A percentile compares a stretch with the other conserved stretches of the same genome.
These are phyloP conservation scores for Rhizopus delemar DNA, from an alignment of 371 early-diverging fungal species.

Conservation along the genomic window DNA sequence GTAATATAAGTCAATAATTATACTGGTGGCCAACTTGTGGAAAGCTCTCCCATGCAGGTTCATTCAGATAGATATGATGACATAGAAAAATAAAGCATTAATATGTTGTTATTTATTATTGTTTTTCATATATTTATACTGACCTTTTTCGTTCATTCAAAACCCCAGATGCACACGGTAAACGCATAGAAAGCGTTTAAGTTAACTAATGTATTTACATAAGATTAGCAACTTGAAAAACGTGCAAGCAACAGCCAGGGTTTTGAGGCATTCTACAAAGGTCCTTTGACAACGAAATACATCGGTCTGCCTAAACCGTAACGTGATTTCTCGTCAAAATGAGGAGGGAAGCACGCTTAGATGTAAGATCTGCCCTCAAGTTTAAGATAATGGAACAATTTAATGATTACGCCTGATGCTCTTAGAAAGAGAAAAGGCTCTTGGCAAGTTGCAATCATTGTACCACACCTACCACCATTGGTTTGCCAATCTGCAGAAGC, in stretches of 20 bases:
- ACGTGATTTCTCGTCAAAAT: conserved; percentile 1
- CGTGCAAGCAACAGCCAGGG: neutral
- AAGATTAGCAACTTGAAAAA: conserved; percentile 10
- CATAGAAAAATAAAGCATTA: too few relatives aligned
- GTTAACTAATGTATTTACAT: too few relatives aligned
- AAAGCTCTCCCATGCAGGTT: too few relatives aligned
- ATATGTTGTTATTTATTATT: too few relatives aligned
- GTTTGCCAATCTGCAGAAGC: conserved; percentile 6
- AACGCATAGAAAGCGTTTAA: too few relatives aligned
- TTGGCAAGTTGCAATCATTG: conserved; percentile 2
- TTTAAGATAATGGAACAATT: conserved; percentile 7
- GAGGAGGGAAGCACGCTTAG: conserved; percentile 4
- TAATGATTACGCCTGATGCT: neutral
- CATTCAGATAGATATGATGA: too few relatives aligned
- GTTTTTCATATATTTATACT: too few relatives aligned
- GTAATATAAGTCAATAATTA: too few relatives aligned
- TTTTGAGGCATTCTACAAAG: conserved; percentile 9
- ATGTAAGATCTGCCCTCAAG: conserved; percentile 11
- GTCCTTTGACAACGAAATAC: conserved; percentile 11
- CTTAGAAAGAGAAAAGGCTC: neutral
- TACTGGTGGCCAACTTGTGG: too few relatives aligned
- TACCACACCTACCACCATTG: conserved; percentile 3
- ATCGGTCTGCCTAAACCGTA: conserved; percentile 10
- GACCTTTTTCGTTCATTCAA: too few relatives aligned
- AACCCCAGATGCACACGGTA: too few relatives aligned